Conservation (phyloP, 352 stramenopile species). For the Saprolegnia diclina region DNA sequence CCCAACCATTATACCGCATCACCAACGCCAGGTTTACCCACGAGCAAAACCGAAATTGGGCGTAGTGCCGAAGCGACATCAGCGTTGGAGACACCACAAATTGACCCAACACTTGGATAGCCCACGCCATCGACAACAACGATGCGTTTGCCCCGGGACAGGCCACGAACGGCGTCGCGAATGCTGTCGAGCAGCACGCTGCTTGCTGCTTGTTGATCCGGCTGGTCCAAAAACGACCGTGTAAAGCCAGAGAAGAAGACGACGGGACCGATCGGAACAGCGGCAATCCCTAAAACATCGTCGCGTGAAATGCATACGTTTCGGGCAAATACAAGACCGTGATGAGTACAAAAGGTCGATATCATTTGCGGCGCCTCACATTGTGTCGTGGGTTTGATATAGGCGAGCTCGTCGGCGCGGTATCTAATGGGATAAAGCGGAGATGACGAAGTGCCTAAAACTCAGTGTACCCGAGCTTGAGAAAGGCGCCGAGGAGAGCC, state of each 20-base stretch:
- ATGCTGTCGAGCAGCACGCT: constrained; percentile 82
- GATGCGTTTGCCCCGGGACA: constrained; percentile 85
- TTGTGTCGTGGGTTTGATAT: constrained; percentile 98
- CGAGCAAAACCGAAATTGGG: constrained; percentile 84
- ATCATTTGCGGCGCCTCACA: constrained; percentile 94
- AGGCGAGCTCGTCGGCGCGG: constrained; percentile 78
- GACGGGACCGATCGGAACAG: constrained; percentile 88
- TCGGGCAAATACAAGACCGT: constrained; percentile 60
- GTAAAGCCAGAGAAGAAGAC: constrained; percentile 98
- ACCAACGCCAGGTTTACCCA: constrained; percentile 94
- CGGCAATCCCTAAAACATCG: constrained; percentile 25
- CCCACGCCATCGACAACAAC: constrained; percentile 96
- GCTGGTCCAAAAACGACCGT: constrained; percentile 87
- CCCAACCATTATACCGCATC: constrained; percentile 52
- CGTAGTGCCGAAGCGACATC: constrained; percentile 59
- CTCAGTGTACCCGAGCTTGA: constrained; percentile 43
- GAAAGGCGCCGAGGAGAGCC: constrained; percentile 86
- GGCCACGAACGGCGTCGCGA: constrained; percentile 75
- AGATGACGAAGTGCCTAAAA: constrained; percentile 32
- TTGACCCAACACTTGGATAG: constrained; percentile 90
- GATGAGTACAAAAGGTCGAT: constrained; percentile 85
- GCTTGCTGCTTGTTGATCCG: constrained; percentile 78
- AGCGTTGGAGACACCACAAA: constrained; percentile 84
- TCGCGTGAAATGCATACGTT: too few relatives aligned
- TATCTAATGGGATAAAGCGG: constrained; percentile 28